A percentile compares a stretch with the other conserved stretches of the same genome.
These are phyloP conservation scores for Drosera capensis DNA, from an alignment of 148 eudicot genomes.

Conservation along the genomic window DNA sequence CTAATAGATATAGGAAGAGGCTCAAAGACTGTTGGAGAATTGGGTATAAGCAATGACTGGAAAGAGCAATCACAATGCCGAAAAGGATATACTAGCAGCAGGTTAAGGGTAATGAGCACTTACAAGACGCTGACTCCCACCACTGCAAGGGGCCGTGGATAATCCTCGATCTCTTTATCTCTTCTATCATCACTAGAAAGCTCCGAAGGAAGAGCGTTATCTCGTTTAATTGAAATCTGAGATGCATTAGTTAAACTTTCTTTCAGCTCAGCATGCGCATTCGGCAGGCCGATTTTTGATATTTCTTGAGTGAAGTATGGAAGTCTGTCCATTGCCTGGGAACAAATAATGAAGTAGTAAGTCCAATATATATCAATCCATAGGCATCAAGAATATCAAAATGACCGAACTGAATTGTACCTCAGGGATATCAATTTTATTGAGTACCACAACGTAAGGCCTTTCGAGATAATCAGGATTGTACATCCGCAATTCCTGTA, in stretches of 20 bases:
- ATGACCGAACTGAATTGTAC: constrained; percentile 13
- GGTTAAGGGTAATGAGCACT: constrained; percentile 23
- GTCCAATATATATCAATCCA: neutral
- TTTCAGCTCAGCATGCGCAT: constrained; percentile 7
- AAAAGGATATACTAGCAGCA: no score
- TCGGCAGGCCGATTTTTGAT: constrained; percentile 41
- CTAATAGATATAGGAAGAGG: no score
- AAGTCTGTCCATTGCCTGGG: constrained; percentile 59
- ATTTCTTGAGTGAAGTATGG: constrained; percentile 53
- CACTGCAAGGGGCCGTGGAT: constrained; percentile 75
- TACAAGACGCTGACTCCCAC: constrained; percentile 94
- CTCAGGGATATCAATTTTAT: constrained; percentile 87
- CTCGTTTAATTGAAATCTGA: constrained; percentile 15
- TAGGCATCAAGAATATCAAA: neutral
- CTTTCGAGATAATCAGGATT: constrained; percentile 94
- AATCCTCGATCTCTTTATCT: constrained; percentile 66
- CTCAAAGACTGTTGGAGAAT: no score
- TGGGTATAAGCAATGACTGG: no score
- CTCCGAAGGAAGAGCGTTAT: constrained; percentile 17
- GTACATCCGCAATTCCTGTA: constrained; percentile 47
- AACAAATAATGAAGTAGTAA: neutral
- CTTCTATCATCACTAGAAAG: constrained; percentile 19
- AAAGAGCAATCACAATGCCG: no score
- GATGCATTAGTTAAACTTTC: constrained; percentile 13
- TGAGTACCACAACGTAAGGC: constrained; percentile 81